Base-by-base conservation (phyloP, 1,284 basidiomycete genomes). In the Ganoderma resinaceum region DNA sequence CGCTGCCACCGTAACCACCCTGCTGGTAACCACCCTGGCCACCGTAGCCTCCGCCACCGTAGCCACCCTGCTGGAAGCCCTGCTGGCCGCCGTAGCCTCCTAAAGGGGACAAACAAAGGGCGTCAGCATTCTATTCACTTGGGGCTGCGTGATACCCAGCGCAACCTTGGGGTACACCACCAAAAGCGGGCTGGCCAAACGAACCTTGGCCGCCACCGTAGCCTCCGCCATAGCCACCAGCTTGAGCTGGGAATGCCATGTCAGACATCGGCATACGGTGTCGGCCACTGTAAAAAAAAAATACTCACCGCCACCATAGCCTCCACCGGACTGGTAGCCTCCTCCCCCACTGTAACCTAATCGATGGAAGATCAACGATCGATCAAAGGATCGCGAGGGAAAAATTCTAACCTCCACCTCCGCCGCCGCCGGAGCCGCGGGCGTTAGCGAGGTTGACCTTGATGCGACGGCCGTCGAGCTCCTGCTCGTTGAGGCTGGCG, bases 381-480 rank as follows among this genome's bases (percentile, higher is more conserved):
- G 49, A 63, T 55, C 58, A 23, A 20, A 46, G 35, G 7, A 42
- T 14, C 35, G 29, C 29, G 5, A 26, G 31, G n/a, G 2, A 49
- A 7, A 55, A 57, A 23, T 42, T 52, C 74, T 67, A 38, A 72
- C 76, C 76, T 66, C 75, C 75, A 18, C 74, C 72, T 68, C 82
- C 65, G 9, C 82, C 52, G 38, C 84, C 87, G 61, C 86, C 87
- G 60, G 81, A 77, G 69, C 86, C 85, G 74, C 94, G 90, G 66
- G 95, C 92, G 80, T 98, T 98, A 74, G 97, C 97, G 74, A 98
- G 85, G 86, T 98, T 98, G 72, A 98, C 96, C 81, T 93, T 92
- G 79, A 99, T 92, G 76, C 94, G 89, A 75, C 97, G 90, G 70
- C 96, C 96, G 81, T 99, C 97, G 76, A 99, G 91, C 77, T 97